Evolutionary conservation across 1,284 basidiomycete genomes (phyloP), one percentile per base, ranked within the genome.

Genomic region (Cutaneotrichosporon sp.): DNA sequence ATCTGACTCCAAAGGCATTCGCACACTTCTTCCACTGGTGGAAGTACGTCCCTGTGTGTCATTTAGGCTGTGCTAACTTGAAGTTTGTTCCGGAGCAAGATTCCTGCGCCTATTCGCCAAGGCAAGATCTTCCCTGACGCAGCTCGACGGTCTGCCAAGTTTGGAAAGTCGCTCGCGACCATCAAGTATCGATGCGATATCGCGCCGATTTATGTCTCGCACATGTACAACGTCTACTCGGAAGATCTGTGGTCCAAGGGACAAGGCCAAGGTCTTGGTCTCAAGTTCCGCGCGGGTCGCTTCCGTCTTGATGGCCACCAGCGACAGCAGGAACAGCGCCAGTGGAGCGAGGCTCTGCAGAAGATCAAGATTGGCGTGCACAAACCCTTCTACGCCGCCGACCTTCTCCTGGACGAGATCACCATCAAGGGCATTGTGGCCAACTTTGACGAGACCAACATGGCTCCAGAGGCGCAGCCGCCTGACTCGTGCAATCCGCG

Each of bases 1-100:
- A 97, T 75, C 81, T 97, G 37, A 89, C 86, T 2, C 90, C 93
- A 0, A 85, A 88, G 62, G 80, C 84, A 0, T 93, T 92, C 66
- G 80, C 88, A 4, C 90, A 93, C 70, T 97, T 98, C 75, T 90
- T 86, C 81, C 80, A 86, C 0, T 97, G 93, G 93, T 93, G 88
- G 83, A 78, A 68, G 47, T 49, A 18, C 23, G 46, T 40, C 12
- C 12, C 23, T 17, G n/a, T 15, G 7, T 17, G 4, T 15, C 30
- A 7, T 44, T 30, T 21, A 18, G 10, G 10, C 39, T 10, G 5
- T 40, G 36, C 35, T 47, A 15, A 48, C 26, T 7, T 17, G 13
- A 22, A 48, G 46, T 35, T 77, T 94, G 10, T 97, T 97, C 70
- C 86, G 89, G 65, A 80, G 84, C 51, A 82, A 81, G 5, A 77